Percentiles rank a stretch among this genome's conserved stretches.
Conservation (phyloP, 2,329 filamentous ascomycete genomes). For the Botryotinia calthae region DNA sequence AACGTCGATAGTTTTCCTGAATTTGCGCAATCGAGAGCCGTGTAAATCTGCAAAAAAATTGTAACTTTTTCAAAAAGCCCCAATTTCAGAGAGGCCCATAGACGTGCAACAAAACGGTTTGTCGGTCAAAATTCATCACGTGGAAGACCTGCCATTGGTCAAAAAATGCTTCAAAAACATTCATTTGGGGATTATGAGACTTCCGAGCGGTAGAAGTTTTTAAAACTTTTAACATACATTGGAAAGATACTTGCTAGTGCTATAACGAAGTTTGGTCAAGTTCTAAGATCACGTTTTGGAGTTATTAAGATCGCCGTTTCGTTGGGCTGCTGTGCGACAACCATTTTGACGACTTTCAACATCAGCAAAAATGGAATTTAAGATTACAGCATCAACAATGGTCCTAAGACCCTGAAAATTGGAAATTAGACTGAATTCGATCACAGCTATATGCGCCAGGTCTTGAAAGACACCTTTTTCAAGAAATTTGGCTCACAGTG, state of each 20-base stretch:
- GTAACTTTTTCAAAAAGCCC: neutral
- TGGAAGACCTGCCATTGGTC: slow-evolving; percentile 2
- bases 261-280: neutral
- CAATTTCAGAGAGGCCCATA: neutral
- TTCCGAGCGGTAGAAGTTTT: neutral
- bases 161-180: neutral
- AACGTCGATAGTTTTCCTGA: neutral
- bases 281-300: neutral
- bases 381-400: neutral
- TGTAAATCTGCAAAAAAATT: neutral
- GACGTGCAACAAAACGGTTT: slow-evolving; percentile 7
- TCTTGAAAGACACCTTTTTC: neutral
- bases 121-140: neutral
- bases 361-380: neutral
- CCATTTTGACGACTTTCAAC: neutral
- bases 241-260: neutral
- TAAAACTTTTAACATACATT: neutral
- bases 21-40: neutral
- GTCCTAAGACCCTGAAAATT: neutral
- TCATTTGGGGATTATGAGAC: neutral
- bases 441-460: neutral
- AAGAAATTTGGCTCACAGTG: neutral
- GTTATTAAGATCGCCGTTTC: neutral
- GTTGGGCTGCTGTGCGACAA: neutral
- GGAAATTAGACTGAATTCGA: rapidly evolving